Conservation (phyloP, 2,329 filamentous ascomycete species). For the Trichoderma gracile region DNA sequence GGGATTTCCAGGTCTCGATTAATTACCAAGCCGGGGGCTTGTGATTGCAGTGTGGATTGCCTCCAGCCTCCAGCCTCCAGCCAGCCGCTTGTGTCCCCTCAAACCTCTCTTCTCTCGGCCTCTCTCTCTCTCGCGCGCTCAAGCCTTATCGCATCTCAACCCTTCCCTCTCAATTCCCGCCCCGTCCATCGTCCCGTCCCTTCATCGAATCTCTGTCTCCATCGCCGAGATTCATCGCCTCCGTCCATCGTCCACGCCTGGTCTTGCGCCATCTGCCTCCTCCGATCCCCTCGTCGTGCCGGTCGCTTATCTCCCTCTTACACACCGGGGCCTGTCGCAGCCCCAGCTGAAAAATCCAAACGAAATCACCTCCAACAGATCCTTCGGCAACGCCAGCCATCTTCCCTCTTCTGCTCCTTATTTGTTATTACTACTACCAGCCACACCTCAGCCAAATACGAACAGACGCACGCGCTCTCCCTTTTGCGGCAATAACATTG, state of each 20-base stretch:
- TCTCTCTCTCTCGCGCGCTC: neutral
- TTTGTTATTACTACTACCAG: neutral
- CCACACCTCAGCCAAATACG: constrained; percentile 1
- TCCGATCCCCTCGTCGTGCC: neutral
- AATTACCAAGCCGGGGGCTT: constrained; percentile 24
- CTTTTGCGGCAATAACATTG: neutral
- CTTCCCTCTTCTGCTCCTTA: neutral
- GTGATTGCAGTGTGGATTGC: constrained; percentile 9
- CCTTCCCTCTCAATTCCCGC: neutral
- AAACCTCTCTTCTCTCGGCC: neutral
- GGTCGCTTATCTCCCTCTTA: constrained; percentile 3
- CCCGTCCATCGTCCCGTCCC: neutral
- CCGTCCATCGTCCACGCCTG: neutral
- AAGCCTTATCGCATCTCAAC: constrained; percentile 19
- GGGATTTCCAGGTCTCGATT: constrained; percentile 13
- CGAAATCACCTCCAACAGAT: neutral
- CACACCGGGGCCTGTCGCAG: constrained; percentile 13
- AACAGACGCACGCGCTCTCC: constrained; percentile 8
- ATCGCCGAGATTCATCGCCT: neutral
- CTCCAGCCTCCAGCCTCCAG: constrained; percentile 10
- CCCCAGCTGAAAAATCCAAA: constrained; percentile 15
- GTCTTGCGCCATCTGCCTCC: neutral
- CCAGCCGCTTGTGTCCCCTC: neutral
- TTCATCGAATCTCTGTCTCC: neutral
- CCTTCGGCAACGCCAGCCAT: constrained; percentile 11